These are phyloP conservation scores for Thielaviopsis cerberus DNA, from an alignment of 2,329 filamentous ascomycete genomes.

Conservation along the genomic window DNA sequence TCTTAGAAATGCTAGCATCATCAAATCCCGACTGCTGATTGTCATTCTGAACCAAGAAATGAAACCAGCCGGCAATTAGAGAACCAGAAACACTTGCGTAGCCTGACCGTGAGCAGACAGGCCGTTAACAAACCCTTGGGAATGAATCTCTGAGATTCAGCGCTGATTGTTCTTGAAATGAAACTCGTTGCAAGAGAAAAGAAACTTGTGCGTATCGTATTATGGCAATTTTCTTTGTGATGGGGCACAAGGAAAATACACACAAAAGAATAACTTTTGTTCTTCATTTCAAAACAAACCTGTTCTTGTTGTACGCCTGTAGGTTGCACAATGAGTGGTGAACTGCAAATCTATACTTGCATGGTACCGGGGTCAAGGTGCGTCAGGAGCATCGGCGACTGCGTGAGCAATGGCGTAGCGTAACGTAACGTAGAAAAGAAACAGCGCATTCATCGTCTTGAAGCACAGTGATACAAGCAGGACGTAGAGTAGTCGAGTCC, in stretches of 20 bases:
- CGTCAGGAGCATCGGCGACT: conserved; percentile 5
- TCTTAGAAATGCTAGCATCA: conserved; percentile 8
- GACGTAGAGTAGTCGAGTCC: conserved; percentile 1
- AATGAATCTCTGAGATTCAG: conserved; percentile 9
- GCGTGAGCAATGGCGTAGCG: conserved; percentile 7
- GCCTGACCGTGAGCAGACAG: background rate
- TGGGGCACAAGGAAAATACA: background rate
- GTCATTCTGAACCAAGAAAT: background rate
- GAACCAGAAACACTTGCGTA: conserved; percentile 8
- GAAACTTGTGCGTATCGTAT: background rate
- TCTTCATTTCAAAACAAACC: conserved; percentile 10
- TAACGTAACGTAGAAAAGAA: conserved; percentile 12
- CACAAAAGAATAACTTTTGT: background rate
- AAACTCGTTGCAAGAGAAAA: background rate
- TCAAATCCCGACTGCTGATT: conserved; percentile 6
- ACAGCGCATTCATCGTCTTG: conserved; percentile 8
- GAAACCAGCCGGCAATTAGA: conserved; percentile 7
- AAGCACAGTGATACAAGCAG: conserved; percentile 2
- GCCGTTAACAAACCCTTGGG: conserved; percentile 7
- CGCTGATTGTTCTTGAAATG: conserved; percentile 8
- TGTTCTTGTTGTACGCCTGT: conserved; percentile 12
- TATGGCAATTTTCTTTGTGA: conserved; percentile 2
- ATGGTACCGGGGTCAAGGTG: background rate
- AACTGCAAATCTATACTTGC: background rate
- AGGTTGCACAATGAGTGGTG: background rate